Base-by-base conservation (phyloP, 805 yeast genomes). In the Monosporozyma aquatica region DNA sequence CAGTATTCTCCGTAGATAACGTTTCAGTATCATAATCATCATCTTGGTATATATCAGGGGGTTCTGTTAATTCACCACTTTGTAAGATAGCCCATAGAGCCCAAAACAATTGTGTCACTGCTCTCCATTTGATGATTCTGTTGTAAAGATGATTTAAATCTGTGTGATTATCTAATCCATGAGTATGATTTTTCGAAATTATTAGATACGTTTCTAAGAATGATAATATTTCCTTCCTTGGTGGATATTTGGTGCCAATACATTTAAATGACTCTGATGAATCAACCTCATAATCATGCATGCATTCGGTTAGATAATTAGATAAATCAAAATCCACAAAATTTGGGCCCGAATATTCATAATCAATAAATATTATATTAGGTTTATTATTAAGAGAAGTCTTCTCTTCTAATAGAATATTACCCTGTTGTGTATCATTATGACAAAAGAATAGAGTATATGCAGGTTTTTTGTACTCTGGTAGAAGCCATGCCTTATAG, bases 381-480 rank as follows among this genome's bases (percentile, higher is more conserved):
- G 37, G 40, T 11, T 33, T 23, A 18, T 42, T 74, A 67, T 59
- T 78, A 83, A 53, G 71, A 72, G 43, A 63, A 43, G 38, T 52
- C 47, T 33, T 61, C 59, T 32, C 48, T 52, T 8, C 52, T 9
- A 89, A 72, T 44, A 90, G 69, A 47, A 89, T 70, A 56, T 89
- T 89, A 13, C 97, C 97, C 58, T 89, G 87, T 61, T 89, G 97
- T 2, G 95, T 80, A 62, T 89, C 97, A 56, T 90, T 90, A 62
- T 89, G 97, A 52, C 95, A 86, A 56, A 89, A 89, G 21, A 74
- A 83, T 49, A 82, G 67, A 15, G 40, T 14, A 11, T 42, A 14
- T 24, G 41, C 40, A 23, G 42, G 37, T 1, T 28, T 30, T 11
- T 13, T 8, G 23, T 49, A 47, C 17, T 36, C 26, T 14, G 25